phyloP scores from a whole-genome alignment of 1,284 basidiomycete genomes.

The Rhodotorula sp. region DNA sequence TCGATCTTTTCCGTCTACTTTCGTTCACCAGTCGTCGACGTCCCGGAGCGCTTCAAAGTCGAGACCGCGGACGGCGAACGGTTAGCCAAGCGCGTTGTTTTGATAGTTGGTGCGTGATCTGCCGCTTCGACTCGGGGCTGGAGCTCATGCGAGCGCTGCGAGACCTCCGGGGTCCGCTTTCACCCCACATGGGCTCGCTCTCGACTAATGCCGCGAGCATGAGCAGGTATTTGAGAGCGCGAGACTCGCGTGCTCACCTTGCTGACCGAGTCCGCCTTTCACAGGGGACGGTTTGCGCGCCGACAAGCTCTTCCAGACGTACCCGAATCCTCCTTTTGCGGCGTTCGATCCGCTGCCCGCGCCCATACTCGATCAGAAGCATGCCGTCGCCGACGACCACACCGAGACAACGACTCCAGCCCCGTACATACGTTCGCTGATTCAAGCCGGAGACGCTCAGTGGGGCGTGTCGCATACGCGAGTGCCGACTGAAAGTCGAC shows the following conservation, averaged over 20 bases:
- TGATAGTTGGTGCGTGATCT: slow-evolving; percentile 54
- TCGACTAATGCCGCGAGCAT: too few species aligned
- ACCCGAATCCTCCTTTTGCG: slow-evolving; percentile 61
- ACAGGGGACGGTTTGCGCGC: slow-evolving; percentile 77
- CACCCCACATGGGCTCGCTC: not conserved
- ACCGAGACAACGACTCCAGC: slow-evolving; percentile 59
- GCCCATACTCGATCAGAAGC: not conserved
- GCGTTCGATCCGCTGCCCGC: slow-evolving; percentile 52
- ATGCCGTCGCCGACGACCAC: not conserved
- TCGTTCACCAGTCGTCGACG: slow-evolving; percentile 54
- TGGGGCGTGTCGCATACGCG: slow-evolving; percentile 84
- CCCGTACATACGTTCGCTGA: slow-evolving; percentile 69
- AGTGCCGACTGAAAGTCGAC: slow-evolving; percentile 84
- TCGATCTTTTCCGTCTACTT: slow-evolving; percentile 90
- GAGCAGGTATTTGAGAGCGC: too few species aligned
- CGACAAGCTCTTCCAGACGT: slow-evolving; percentile 70
- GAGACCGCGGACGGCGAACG: slow-evolving; percentile 53
- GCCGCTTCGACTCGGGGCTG: not conserved
- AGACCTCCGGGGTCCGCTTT: too few species aligned
- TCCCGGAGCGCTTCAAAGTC: slow-evolving; percentile 14
- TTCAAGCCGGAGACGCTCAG: slow-evolving; percentile 63
- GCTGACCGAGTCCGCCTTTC: not conserved
- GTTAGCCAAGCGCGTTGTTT: slow-evolving; percentile 63
- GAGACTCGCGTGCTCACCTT: too few species aligned
- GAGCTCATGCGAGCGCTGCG: not conserved